Evolutionary conservation across 768 basidiomycete genomes (phyloP).

Genomic region (Cystobasidium ongulense): DNA sequence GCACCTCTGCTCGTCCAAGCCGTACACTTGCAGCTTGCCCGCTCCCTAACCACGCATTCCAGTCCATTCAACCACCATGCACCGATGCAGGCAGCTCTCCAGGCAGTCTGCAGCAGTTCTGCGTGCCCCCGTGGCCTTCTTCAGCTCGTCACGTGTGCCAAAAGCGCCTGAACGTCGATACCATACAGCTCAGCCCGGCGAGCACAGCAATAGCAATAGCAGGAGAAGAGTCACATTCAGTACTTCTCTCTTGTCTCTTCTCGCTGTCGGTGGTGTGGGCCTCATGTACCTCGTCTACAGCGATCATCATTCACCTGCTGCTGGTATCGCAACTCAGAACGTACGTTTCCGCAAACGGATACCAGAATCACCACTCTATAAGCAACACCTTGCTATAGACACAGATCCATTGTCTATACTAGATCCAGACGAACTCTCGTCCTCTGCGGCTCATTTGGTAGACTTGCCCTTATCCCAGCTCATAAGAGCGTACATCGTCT

Average conservation of each 20-base stretch:
- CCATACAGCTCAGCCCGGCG: no score
- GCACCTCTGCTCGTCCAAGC: no score
- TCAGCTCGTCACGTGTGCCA: no score
- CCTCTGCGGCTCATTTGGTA: constrained; percentile 2
- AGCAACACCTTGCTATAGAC: neutral
- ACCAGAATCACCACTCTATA: neutral
- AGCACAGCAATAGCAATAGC: no score
- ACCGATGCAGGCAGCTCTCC: no score
- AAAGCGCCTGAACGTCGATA: no score
- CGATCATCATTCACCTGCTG: neutral
- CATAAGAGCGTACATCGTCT: constrained; percentile 12
- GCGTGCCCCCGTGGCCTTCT: no score
- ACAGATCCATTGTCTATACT: neutral
- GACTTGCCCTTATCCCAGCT: constrained; percentile 10
- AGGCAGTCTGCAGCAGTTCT: no score
- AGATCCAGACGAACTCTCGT: neutral
- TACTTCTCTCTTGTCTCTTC: neutral
- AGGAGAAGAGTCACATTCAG: neutral
- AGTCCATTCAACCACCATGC: no score
- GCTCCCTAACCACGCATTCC: no score
- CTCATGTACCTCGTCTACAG: neutral
- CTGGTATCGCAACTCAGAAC: neutral
- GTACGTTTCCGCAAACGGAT: neutral
- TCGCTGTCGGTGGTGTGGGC: neutral
- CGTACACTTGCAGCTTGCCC: no score